These are phyloP conservation scores for Lactuca saligna DNA, from an alignment of 129 eudicot species.

Conservation along the genomic window DNA sequence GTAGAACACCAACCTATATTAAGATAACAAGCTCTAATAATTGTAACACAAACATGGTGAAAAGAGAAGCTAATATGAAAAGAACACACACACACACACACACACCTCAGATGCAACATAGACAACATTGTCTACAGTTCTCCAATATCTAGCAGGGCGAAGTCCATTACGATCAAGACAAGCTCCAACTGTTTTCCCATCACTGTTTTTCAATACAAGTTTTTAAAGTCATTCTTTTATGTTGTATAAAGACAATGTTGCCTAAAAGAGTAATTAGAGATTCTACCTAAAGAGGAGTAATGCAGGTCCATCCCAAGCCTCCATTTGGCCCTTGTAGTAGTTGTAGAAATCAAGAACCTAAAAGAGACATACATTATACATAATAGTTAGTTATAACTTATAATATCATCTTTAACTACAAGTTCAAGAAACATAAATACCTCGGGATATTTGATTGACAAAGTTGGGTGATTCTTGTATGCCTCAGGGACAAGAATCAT, in stretches of 20 bases:
- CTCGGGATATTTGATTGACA: slow-evolving; percentile 91
- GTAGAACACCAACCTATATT: slow-evolving; percentile 90
- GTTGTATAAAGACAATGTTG: not conserved
- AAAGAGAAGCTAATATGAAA: slow-evolving; percentile 23
- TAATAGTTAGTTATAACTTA: too few species aligned
- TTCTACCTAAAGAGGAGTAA: slow-evolving; percentile 87
- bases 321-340: slow-evolving; percentile 99
- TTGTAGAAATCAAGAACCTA: slow-evolving; percentile 92
- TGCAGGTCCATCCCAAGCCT: slow-evolving; percentile 99
- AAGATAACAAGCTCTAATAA: slow-evolving; percentile 11
- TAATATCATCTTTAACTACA: not conserved
- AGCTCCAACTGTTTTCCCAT: slow-evolving; percentile 99
- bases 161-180: slow-evolving; percentile 98
- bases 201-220: slow-evolving; percentile 47
- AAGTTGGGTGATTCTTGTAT: slow-evolving; percentile 97
- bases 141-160: slow-evolving; percentile 99
- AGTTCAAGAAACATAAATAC: slow-evolving; percentile 36
- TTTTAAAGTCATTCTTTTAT: not conserved
- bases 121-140: slow-evolving; percentile 89
- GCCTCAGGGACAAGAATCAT: slow-evolving; percentile 99
- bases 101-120: slow-evolving; percentile 99
- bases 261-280: not conserved
- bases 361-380: not conserved
- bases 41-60: slow-evolving; percentile 11
- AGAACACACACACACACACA: slow-evolving; percentile 11